phyloP scores from a whole-genome alignment of 768 basidiomycete genomes.

The Suillus cothurnatus region DNA sequence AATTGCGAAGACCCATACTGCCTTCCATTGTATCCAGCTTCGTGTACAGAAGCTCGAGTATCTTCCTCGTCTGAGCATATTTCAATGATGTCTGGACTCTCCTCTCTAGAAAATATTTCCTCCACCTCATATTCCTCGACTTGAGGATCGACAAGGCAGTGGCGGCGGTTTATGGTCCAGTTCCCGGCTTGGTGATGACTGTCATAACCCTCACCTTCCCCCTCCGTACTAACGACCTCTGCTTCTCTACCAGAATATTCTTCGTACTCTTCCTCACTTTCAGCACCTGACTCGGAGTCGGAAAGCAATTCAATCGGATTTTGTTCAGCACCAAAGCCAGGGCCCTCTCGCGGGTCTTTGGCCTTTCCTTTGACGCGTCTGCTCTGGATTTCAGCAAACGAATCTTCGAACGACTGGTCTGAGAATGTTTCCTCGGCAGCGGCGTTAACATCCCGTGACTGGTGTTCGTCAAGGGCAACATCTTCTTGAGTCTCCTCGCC shows the following conservation, averaged over 20 bases:
- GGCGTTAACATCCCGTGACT: conserved; percentile 22
- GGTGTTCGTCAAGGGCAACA: conserved; percentile 12
- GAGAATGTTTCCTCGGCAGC: conserved; percentile 20
- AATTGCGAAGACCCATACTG: conserved; percentile 10
- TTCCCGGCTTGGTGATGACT: not conserved
- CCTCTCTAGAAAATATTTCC: conserved; percentile 9
- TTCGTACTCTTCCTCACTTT: conserved; percentile 19
- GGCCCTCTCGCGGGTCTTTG: conserved; percentile 62
- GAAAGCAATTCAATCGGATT: conserved; percentile 51
- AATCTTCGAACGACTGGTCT: conserved; percentile 46
- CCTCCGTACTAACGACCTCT: conserved; percentile 22
- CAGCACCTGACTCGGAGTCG: conserved; percentile 38
- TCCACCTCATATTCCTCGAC: conserved; percentile 19
- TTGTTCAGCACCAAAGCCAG: conserved; percentile 46
- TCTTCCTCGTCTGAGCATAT: conserved; percentile 32
- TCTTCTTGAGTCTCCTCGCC: conserved; percentile 41
- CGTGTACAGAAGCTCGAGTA: conserved; percentile 6
- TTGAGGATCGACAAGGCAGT: conserved; percentile 13
- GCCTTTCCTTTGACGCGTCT: conserved; percentile 61
- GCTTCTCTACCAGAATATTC: conserved; percentile 28
- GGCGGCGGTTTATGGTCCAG: not conserved
- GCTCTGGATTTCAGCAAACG: conserved; percentile 55
- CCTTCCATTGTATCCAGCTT: conserved; percentile 23
- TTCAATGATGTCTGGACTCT: conserved; percentile 23
- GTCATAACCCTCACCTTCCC: conserved; percentile 17